Evolutionary conservation across 1,139 yeast genomes (phyloP), one percentile per base, ranked within the genome.

Genomic region (Zygosaccharomyces sapae): DNA sequence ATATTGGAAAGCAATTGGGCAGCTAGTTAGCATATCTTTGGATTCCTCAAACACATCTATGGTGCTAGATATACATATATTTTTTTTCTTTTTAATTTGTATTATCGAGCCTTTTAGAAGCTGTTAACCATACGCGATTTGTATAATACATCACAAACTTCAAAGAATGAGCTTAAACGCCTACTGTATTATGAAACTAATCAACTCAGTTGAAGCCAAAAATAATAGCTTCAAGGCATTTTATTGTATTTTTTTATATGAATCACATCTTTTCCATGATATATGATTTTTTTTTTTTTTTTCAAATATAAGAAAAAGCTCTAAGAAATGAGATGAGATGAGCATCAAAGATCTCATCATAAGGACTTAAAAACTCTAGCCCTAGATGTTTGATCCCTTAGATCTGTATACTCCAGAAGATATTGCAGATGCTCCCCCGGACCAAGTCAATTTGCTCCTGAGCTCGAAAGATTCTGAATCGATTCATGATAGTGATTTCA

Each of bases 371-470:
- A 27, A 8, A 27, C 8, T 27, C 20, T 37, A 7, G 4, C 9
- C 20, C 27, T 24, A 24, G 16, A 58, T 59, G 65, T 68, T 68
- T 48, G 71, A 69, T 47, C 71, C 71, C 3, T 50, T 68, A 33
- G 68, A 67, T 39, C 55, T 68, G 39, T 65, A 66, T 52, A 59
- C 62, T n/a, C 51, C 63, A 2, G 44, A 39, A 35, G 20, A 33
- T 9, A 38, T 30, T 38, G 5, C 16, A 16, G 19, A 35, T 9
- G 13, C 19, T 10, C 38, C 35, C 10, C 37, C 18, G 12, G 30
- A 10, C n/a, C 33, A 29, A 5, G 18, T 12, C 18, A 24, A 13
- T 7, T 34, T n/a, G 5, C 35, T 24, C 24, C 30, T 19, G 9
- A 13, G 19, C 19, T 31, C 34, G 8, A 31, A n/a, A 31, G 18